Evolutionary conservation across 2,329 filamentous ascomycete genomes (phyloP).

Genomic region (Hawksworthiomyces lignivorus): DNA sequence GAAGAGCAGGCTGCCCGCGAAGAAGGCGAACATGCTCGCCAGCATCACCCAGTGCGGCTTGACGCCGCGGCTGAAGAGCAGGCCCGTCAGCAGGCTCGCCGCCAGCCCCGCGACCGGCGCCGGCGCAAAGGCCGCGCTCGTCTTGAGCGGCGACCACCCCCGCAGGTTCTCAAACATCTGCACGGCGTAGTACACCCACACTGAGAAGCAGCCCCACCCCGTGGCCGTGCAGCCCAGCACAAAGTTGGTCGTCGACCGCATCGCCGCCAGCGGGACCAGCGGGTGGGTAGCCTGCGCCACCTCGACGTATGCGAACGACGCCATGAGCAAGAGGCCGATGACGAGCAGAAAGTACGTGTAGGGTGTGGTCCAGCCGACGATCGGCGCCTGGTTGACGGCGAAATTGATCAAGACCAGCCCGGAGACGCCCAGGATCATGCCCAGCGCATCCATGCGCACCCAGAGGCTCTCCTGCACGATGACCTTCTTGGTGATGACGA

Average conservation of each 20-base stretch:
- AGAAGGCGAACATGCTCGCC: constrained; percentile 36
- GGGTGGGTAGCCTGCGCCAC: constrained; percentile 31
- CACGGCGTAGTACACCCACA: constrained; percentile 33
- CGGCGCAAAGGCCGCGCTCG: constrained; percentile 37
- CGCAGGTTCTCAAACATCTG: constrained; percentile 27
- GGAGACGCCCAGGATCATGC: constrained; percentile 32
- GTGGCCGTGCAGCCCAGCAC: constrained; percentile 39
- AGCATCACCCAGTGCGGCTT: constrained; percentile 35
- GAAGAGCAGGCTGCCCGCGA: constrained; percentile 33
- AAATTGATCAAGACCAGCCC: constrained; percentile 50
- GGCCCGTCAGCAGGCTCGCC: constrained; percentile 37
- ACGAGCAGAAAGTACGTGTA: constrained; percentile 46
- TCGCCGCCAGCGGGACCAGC: constrained; percentile 42
- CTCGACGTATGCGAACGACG: constrained; percentile 43
- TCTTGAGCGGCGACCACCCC: constrained; percentile 34
- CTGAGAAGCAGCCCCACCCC: constrained; percentile 35
- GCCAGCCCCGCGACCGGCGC: constrained; percentile 34
- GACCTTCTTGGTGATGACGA: background rate
- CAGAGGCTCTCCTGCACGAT: constrained; percentile 15
- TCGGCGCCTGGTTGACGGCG: constrained; percentile 50
- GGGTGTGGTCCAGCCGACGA: constrained; percentile 42
- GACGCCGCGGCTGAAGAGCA: constrained; percentile 30
- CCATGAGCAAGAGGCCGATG: constrained; percentile 41
- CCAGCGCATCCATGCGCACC: constrained; percentile 19
- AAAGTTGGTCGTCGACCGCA: constrained; percentile 38